Base-by-base conservation (phyloP, 305 asterid species). In the Fraxinus baroniana region DNA sequence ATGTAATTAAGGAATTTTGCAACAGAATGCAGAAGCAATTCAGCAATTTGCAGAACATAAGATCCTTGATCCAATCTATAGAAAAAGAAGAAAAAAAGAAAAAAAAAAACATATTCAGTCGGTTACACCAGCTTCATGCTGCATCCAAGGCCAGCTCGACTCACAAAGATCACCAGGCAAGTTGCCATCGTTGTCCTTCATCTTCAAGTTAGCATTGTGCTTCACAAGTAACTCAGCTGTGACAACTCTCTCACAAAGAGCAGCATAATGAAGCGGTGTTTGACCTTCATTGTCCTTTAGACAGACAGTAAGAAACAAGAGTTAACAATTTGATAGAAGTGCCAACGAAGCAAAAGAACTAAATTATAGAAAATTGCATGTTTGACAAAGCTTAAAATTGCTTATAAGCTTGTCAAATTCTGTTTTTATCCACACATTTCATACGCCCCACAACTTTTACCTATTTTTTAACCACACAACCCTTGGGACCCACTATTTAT, bases 251-350 rank as follows among this genome's bases (percentile, higher is more conserved):
- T 95, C 98, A 73, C 99, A 97, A 74, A 97, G 93, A 68, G 95
- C 91, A 77, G 99, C 99, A 82, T 97, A 97, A 84, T 97, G 99
- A 82, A 93, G 79, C 6, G 99, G 91, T 9, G 97, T 89, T 86
- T 95, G 99, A 71, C 98, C 99, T 81, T 97, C 99, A 28, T 86
- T 87, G 75, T 96, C 99, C 99, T 96, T 87, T 84, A 85, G 81
- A 80, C n/a, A 85, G 28, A 26, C 30, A 26, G 1, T 26, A 1
- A 1, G 0, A 1, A 26, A 1, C 1, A 1, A 26, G 0, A 26
- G 1, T 26, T 26, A 24, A 24, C 1, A 24, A 24, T 24, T 24
- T 24, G 1, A 24, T 1, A 24, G 26, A 24, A 24, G 26, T 24
- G 1, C 26, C 26, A 24, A 24, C 1, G 26, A 24, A 24, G 1